Evolutionary conservation across 345 rosid genomes (phyloP).

Genomic region (Linum trigynum): DNA sequence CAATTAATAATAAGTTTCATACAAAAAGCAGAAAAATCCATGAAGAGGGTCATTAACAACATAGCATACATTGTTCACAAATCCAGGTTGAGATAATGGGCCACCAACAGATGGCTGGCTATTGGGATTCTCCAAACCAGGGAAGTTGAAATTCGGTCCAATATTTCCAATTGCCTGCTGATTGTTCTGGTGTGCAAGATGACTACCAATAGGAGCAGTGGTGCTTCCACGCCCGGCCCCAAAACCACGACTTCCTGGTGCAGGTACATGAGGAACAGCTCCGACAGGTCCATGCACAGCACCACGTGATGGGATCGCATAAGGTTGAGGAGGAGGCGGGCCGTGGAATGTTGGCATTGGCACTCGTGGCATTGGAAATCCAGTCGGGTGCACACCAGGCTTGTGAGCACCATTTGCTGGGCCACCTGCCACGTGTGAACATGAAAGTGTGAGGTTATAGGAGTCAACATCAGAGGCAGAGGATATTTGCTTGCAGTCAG

Average conservation of each 20-base stretch:
- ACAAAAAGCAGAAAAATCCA: background rate
- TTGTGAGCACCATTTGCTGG: slow-evolving; percentile 86
- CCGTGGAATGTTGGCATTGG: slow-evolving; percentile 79
- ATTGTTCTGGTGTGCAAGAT: slow-evolving; percentile 67
- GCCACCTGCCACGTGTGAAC: slow-evolving; percentile 66
- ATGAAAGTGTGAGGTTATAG: slow-evolving; percentile 24
- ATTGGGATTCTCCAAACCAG: slow-evolving; percentile 65
- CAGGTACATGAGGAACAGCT: slow-evolving; percentile 79
- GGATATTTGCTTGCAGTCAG: too few species aligned
- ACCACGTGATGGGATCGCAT: slow-evolving; percentile 89
- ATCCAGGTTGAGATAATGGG: slow-evolving; percentile 94
- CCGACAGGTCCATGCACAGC: slow-evolving; percentile 90
- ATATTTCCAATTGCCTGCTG: slow-evolving; percentile 75
- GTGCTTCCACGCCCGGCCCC: slow-evolving; percentile 83
- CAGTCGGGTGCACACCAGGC: slow-evolving; percentile 84
- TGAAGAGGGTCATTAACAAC: background rate
- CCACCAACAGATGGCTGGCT: slow-evolving; percentile 93
- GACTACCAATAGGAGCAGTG: slow-evolving; percentile 73
- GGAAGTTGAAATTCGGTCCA: slow-evolving; percentile 71
- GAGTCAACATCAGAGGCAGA: too few species aligned
- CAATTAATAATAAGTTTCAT: too few species aligned
- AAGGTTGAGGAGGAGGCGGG: slow-evolving; percentile 83
- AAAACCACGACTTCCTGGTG: slow-evolving; percentile 78
- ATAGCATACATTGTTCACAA: slow-evolving; percentile 46
- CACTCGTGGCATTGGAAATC: slow-evolving; percentile 73